A percentile compares a stretch with the other conserved stretches of the same genome.
phyloP scores from a whole-genome alignment of 352 stramenopile species.

The Globisporangium spinosum region DNA sequence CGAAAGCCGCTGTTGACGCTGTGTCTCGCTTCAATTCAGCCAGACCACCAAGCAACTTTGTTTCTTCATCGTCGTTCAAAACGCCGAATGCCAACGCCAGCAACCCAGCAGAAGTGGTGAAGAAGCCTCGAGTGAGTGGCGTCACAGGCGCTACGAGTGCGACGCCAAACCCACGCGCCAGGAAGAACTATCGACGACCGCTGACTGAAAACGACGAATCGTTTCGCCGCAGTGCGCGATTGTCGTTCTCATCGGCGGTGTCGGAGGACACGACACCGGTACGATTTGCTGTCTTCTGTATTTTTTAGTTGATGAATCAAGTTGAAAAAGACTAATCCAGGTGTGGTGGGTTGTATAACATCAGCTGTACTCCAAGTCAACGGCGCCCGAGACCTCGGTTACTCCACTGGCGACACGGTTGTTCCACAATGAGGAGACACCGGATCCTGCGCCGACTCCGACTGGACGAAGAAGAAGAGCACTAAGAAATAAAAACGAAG shows the following conservation, averaged over 20 bases:
- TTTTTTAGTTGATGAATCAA: background rate
- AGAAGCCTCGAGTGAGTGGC: constrained; percentile 48
- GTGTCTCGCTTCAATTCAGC: background rate
- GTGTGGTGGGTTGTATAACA: background rate
- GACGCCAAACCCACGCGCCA: constrained; percentile 31
- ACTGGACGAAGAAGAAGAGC: background rate
- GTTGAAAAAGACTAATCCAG: background rate
- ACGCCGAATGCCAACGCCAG: constrained; percentile 25
- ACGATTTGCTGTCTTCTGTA: constrained; percentile 7
- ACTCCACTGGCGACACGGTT: constrained; percentile 20
- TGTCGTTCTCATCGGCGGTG: constrained; percentile 56
- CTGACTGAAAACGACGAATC: constrained; percentile 59
- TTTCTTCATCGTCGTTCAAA: constrained; percentile 23
- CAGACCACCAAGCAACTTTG: constrained; percentile 20
- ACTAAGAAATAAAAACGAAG: background rate
- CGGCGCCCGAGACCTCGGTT: background rate
- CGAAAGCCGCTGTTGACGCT: constrained; percentile 3
- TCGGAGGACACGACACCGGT: constrained; percentile 58
- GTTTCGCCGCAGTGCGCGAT: constrained; percentile 36
- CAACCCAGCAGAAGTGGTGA: constrained; percentile 35
- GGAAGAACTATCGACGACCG: constrained; percentile 48
- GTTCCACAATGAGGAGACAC: constrained; percentile 17
- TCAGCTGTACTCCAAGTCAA: constrained; percentile 2
- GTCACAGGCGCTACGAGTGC: constrained; percentile 19
- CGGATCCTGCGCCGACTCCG: background rate